These are phyloP conservation scores for Basidioascus undulatus DNA, from an alignment of 768 basidiomycete species.

Conservation along the genomic window DNA sequence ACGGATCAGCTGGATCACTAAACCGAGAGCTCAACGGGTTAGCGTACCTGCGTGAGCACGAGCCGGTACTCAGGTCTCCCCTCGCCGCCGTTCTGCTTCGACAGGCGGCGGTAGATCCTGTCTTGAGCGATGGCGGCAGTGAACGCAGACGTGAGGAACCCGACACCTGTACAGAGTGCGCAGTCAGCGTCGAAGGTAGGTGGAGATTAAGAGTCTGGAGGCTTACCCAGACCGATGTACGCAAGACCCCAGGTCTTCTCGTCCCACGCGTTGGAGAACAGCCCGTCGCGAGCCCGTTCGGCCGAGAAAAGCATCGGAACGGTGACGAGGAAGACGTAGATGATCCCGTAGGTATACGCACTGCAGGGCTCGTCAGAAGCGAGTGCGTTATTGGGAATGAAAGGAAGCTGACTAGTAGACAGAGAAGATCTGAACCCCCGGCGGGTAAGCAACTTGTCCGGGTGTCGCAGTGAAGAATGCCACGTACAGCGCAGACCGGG, in stretches of 20 bases:
- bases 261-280: slow-evolving; percentile 1
- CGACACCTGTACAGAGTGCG: background rate
- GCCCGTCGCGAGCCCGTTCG: background rate
- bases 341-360: no score
- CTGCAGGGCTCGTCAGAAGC: no score
- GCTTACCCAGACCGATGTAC: slow-evolving; percentile 1
- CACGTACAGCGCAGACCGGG: no score
- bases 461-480: no score
- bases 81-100: background rate
- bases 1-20: background rate
- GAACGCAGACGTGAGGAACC: background rate
- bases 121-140: background rate
- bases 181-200: background rate
- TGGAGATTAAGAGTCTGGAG: background rate
- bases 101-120: background rate
- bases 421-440: no score
- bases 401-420: no score
- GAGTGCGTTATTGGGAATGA: no score
- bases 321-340: slow-evolving; percentile 3
- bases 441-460: no score
- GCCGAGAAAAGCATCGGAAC: background rate
- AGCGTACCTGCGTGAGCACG: slow-evolving; percentile 2
- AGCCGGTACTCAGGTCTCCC: slow-evolving; percentile 3
- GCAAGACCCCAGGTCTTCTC: background rate
- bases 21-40: background rate